phyloP scores from a whole-genome alignment of 2,329 filamentous ascomycete species.

The Exutisphaerella laricina region DNA sequence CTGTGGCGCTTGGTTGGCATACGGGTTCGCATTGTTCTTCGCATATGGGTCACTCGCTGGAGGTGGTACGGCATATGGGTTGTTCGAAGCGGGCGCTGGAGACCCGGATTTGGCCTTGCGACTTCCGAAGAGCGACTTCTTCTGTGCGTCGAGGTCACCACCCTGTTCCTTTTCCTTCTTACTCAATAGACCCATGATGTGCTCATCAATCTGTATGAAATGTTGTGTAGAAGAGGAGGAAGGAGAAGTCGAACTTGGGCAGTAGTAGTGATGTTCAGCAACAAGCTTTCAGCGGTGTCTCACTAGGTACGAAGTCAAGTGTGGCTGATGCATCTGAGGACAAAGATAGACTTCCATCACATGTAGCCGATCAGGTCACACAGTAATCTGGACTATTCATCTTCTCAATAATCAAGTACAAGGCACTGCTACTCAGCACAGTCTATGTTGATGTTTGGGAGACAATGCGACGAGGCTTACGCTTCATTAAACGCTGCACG shows the following conservation, averaged over 20 bases:
- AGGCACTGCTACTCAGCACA: not conserved
- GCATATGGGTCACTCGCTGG: slow-evolving; percentile 24
- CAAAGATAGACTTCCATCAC: slow-evolving; percentile 2
- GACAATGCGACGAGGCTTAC: too few relatives aligned
- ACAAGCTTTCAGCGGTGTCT: too few relatives aligned
- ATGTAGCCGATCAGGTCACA: not conserved
- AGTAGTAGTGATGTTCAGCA: not conserved
- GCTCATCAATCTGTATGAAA: not conserved
- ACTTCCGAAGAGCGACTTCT: slow-evolving; percentile 55
- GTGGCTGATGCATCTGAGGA: not conserved
- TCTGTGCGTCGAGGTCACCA: slow-evolving; percentile 48
- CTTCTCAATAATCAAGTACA: too few relatives aligned
- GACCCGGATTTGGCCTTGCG: slow-evolving; percentile 48
- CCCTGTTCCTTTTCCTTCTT: slow-evolving; percentile 50
- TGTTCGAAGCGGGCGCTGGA: slow-evolving; percentile 38
- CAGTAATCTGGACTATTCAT: not conserved
- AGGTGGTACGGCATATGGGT: slow-evolving; percentile 52
- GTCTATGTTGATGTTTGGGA: too few relatives aligned
- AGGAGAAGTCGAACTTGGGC: not conserved
- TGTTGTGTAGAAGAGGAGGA: not conserved
- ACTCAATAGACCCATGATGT: slow-evolving; percentile 21
- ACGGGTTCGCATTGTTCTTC: slow-evolving; percentile 30
- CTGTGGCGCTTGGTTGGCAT: slow-evolving; percentile 21
- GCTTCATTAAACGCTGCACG: not conserved
- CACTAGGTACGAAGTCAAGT: too few relatives aligned